Evolutionary conservation across 192 early-diverging fungal genomes (phyloP).

Genomic region (Diversispora epigaea): DNA sequence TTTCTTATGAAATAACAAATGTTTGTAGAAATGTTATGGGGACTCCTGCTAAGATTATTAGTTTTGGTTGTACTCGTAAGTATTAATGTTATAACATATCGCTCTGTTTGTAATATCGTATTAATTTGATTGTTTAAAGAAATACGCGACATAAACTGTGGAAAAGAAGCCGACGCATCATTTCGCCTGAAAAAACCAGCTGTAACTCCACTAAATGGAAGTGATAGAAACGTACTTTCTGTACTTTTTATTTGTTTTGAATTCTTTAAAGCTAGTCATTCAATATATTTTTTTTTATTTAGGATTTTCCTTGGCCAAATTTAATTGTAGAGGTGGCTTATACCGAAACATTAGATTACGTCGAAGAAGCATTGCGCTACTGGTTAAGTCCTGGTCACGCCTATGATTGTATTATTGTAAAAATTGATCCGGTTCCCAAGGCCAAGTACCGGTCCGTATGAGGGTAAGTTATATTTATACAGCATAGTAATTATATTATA

Average conservation of each 20-base stretch:
- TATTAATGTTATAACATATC: conserved; percentile 29
- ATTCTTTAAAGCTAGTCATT: conserved; percentile 26
- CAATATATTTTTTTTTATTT: conserved; percentile 24
- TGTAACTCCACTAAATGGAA: conserved; percentile 26
- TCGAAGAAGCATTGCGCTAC: conserved; percentile 17
- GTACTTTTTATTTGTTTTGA: conserved; percentile 28
- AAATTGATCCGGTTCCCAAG: conserved; percentile 24
- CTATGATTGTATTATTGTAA: conserved; percentile 31
- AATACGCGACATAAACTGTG: conserved; percentile 25
- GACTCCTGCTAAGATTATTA: conserved; percentile 13
- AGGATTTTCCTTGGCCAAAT: conserved; percentile 28
- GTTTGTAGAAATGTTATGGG: not conserved
- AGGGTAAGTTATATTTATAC: conserved; percentile 32
- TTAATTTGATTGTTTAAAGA: conserved; percentile 30
- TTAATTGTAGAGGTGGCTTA: conserved; percentile 25
- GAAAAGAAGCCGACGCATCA: conserved; percentile 23
- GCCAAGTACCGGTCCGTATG: conserved; percentile 21
- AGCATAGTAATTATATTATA: conserved; percentile 23
- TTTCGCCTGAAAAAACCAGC: conserved; percentile 22
- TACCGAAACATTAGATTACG: conserved; percentile 23
- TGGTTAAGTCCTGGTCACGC: conserved; percentile 25
- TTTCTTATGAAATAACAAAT: not conserved
- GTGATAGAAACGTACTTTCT: conserved; percentile 29
- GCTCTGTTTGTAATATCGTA: not conserved
- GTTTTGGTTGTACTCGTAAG: conserved; percentile 29